Evolutionary conservation across 495 filamentous ascomycete genomes (phyloP), one percentile per base, ranked within the genome.

Genomic region (Astrocystis sublimbata): DNA sequence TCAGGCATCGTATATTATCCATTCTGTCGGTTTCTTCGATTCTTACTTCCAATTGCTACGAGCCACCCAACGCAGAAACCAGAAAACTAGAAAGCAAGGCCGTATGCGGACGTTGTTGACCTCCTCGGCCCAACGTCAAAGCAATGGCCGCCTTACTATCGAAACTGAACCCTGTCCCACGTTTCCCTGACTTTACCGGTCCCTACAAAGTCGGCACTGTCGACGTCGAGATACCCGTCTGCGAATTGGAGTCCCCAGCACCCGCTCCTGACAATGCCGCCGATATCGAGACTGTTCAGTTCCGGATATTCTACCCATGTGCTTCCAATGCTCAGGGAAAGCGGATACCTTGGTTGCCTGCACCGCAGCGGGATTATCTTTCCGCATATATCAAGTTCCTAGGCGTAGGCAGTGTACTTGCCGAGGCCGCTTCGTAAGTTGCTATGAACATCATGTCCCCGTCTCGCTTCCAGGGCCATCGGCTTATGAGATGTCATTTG

Each of bases 231-330:
- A 81, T 93, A 30, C 86, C 90, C 43, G 78, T 85, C 21, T 68
- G 80, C 3, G 80, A 88, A 17, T 76, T 92, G 12, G 73, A 79
- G 3, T 76, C 80, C 0, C 80, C 83, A 0, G 76, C 74, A 28
- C 76, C 73, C 7, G 66, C 78, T 1, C 86, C 86, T 4, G 77
- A 84, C 3, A 75, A 73, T 19, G 73, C 78, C 2, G 69, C 77
- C 26, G 70, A 73, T 9, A 78, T 89, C 31, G 72, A 83, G 13
- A 93, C 90, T 6, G 74, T 92, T 41, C 85, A 86, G 50, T 93
- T 90, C 73, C 80, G 89, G 23, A 78, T 92, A 35, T 93, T 88
- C 77, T 92, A 93, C 68, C 90, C 90, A 3, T 84, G 84, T 35
- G 72, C 76, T 45, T 71, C 78, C 5, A 75, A 76, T 15, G 69